A percentile compares a stretch with the other conserved stretches of the same genome.
These are phyloP conservation scores for Colletotrichum orchidophilum DNA, from an alignment of 2,329 filamentous ascomycete species.

Conservation along the genomic window DNA sequence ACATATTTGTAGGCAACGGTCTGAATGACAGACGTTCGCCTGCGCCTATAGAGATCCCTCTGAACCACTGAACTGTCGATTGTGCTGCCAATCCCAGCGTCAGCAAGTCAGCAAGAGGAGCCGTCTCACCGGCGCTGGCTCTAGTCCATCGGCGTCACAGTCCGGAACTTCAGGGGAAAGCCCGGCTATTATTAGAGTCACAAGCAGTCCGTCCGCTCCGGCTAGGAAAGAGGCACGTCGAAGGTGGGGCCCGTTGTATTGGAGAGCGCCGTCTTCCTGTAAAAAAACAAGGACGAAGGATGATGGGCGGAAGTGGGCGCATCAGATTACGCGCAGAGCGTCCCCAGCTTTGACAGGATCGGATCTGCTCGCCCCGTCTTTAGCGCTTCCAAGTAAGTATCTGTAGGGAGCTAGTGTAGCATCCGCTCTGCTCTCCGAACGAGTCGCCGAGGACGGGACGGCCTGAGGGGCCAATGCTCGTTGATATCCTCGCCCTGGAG, in stretches of 20 bases:
- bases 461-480: slow-evolving; percentile 26
- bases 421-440: slow-evolving; percentile 14
- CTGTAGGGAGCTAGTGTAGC: slow-evolving; percentile 28
- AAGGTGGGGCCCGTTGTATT: slow-evolving; percentile 1
- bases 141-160: slow-evolving; percentile 6
- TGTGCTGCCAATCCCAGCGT: background rate
- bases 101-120: background rate
- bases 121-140: background rate
- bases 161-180: background rate
- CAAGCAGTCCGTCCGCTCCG: background rate
- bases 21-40: background rate
- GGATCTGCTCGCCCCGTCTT: slow-evolving; percentile 27
- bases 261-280: slow-evolving; percentile 5
- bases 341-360: slow-evolving; percentile 32
- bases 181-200: slow-evolving; percentile 1
- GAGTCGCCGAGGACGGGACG: slow-evolving; percentile 31
- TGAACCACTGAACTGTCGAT: background rate
- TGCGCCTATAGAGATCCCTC: background rate
- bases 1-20: slow-evolving; percentile 13
- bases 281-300: slow-evolving; percentile 11
- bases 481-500: slow-evolving; percentile 5
- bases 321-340: slow-evolving; percentile 15
- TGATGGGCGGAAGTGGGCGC: slow-evolving; percentile 18
- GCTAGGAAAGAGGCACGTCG: background rate
- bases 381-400: slow-evolving; percentile 13